Conservation (phyloP, 352 stramenopile genomes). For the Blastocystis sp. region DNA sequence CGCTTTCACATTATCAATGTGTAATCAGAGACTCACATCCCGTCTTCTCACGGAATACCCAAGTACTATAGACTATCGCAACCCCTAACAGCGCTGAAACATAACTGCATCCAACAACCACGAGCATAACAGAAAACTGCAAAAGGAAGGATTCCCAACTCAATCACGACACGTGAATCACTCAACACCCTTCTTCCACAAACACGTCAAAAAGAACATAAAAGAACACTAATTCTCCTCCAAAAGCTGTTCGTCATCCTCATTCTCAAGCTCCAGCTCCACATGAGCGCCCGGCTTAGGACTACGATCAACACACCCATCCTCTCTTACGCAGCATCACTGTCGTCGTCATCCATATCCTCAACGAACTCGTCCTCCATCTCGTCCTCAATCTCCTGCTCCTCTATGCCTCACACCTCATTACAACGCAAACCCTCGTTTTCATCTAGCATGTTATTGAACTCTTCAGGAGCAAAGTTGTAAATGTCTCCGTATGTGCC, state of each 20-base stretch:
- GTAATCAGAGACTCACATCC: too few species aligned
- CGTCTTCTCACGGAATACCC: too few species aligned
- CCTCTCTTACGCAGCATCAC: slow-evolving; percentile 39
- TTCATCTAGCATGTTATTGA: slow-evolving; percentile 82
- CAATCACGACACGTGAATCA: too few species aligned
- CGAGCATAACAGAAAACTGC: too few species aligned
- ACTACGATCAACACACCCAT: slow-evolving; percentile 12
- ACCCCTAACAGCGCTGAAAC: too few species aligned
- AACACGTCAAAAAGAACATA: slow-evolving; percentile 23
- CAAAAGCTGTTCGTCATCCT: slow-evolving; percentile 43
- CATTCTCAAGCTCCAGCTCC: slow-evolving; percentile 70
- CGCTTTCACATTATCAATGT: too few species aligned
- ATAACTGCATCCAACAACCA: too few species aligned
- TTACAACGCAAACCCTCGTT: slow-evolving; percentile 33
- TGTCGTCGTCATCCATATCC: slow-evolving; percentile 74
- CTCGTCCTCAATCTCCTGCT: slow-evolving; percentile 18
- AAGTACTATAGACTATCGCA: too few species aligned
- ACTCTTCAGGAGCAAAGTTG: slow-evolving; percentile 94
- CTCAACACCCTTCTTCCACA: too few species aligned
- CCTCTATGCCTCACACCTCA: neutral
- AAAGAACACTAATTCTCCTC: slow-evolving; percentile 73
- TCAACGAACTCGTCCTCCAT: slow-evolving; percentile 54
- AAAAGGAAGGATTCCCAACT: too few species aligned
- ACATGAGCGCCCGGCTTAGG: neutral
- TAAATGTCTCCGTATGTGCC: slow-evolving; percentile 99